Evolutionary conservation across 129 eudicot genomes (phyloP).

Genomic region (Glebionis coronaria): DNA sequence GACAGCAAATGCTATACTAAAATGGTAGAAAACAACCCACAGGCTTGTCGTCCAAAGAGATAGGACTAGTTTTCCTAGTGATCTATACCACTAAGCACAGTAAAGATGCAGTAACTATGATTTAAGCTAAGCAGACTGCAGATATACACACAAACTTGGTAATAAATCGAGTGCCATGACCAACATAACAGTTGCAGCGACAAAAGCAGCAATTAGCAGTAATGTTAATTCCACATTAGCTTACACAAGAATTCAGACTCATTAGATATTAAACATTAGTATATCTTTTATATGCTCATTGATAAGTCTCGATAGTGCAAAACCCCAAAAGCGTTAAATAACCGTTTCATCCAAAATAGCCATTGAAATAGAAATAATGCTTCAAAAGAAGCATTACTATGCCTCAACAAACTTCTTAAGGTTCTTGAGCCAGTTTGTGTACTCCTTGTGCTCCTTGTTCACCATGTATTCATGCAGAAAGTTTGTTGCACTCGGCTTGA

Average conservation of each 20-base stretch:
- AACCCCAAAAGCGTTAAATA: conserved; percentile 18
- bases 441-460: conserved; percentile 74
- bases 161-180: background rate
- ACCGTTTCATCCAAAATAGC: conserved; percentile 4
- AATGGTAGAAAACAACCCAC: too few species aligned
- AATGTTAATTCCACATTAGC: conserved; percentile 12
- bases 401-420: conserved; percentile 76
- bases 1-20: too few species aligned
- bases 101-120: too few species aligned
- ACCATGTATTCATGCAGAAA: conserved; percentile 83
- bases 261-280: conserved; percentile 5
- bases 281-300: conserved; percentile 11
- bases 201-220: background rate
- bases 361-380: background rate
- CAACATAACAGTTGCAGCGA: background rate
- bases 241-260: conserved; percentile 9
- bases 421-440: conserved; percentile 68
- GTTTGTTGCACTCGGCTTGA: conserved; percentile 64
- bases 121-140: too few species aligned
- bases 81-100: too few species aligned
- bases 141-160: too few species aligned
- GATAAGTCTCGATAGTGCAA: conserved; percentile 18
- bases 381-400: conserved; percentile 14
- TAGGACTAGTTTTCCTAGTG: too few species aligned
- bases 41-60: too few species aligned